Base-by-base conservation (phyloP, 2,329 filamentous ascomycete species). In the Fusarium odoratissimum region DNA sequence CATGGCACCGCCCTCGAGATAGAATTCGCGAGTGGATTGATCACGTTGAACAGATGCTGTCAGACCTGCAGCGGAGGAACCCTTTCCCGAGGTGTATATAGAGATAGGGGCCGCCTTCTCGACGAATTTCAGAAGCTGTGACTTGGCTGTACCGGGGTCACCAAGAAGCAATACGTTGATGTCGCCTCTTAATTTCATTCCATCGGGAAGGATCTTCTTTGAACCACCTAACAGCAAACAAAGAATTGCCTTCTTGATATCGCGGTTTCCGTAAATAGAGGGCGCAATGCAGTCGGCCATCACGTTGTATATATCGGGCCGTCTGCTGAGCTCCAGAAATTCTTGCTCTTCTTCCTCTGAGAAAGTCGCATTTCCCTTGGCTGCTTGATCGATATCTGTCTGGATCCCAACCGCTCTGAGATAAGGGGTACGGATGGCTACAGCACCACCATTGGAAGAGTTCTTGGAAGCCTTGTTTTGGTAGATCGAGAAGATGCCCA, bases 21-120 rank as follows among this genome's bases (percentile, higher is more conserved):
- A 99, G 82, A 99, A 99, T 81, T 99, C 96, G 57, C 96, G 90
- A 0, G 95, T 98, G 19, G 91, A 93, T 19, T 93, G 91, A 79
- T 99, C 96, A 65, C 96, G 91, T 77, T 99, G 96, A 4, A 99
- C 96, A 0, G 96, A 98, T 0, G 96, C 96, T 23, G 96, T 99
- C 73, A 99, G 86, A 95, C 96, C 96, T 51, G 96, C 96, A 23
- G 96, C 96, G 4, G 95, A 98, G 2, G 96, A 98, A 75, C 96
- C 96, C 83, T 99, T 99, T 76, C 96, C 96, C 9, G 96, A 99
- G 1, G 96, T 99, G 85, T 99, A 99, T 76, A 99, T 98, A 42
- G 96, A 95, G 71, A 98, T 98, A 4, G 96, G 96, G 4, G 96
- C 93, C 11, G 93, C 95, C 81, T 97, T 97, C 80, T 98, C 95